A percentile compares a stretch with the other conserved stretches of the same genome.
Evolutionary conservation across 495 filamentous ascomycete species (phyloP).

Genomic region (Neurospora tetrasperma): DNA sequence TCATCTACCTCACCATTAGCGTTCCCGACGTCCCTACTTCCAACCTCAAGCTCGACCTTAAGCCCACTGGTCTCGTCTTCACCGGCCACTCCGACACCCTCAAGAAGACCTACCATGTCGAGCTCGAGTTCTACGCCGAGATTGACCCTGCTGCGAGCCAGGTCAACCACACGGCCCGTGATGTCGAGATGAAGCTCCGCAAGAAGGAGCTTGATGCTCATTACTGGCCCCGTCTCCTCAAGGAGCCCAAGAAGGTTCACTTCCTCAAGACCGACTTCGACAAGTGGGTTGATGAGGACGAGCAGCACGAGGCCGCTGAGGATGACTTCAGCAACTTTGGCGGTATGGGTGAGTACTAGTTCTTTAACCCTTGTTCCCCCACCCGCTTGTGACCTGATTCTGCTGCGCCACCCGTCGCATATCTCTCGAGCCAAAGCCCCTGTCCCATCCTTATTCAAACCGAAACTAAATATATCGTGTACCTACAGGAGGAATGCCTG

Average conservation of each 20-base stretch:
- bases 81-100: conserved; percentile 62
- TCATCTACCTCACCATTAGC: conserved; percentile 83
- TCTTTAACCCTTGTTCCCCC: not conserved
- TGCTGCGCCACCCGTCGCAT: not conserved
- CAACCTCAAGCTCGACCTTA: conserved; percentile 68
- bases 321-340: conserved; percentile 74
- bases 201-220: conserved; percentile 92
- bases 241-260: conserved; percentile 79
- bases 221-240: conserved; percentile 91
- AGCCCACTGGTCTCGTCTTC: conserved; percentile 69
- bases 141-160: conserved; percentile 78
- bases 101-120: conserved; percentile 77
- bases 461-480: conserved; percentile 7
- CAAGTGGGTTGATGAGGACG: conserved; percentile 99
- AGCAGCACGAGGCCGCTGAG: conserved; percentile 80
- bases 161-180: conserved; percentile 71
- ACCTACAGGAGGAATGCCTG: conserved; percentile 33
- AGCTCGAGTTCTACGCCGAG: conserved; percentile 83
- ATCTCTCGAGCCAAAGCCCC: not conserved
- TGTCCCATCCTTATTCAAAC: not conserved
- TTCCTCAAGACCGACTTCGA: conserved; percentile 99
- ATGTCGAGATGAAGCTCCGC: conserved; percentile 78
- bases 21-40: conserved; percentile 64
- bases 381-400: not conserved
- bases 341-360: conserved; percentile 37